These are phyloP conservation scores for Penicillium antarcticum DNA, from an alignment of 495 filamentous ascomycete genomes.

Conservation along the genomic window DNA sequence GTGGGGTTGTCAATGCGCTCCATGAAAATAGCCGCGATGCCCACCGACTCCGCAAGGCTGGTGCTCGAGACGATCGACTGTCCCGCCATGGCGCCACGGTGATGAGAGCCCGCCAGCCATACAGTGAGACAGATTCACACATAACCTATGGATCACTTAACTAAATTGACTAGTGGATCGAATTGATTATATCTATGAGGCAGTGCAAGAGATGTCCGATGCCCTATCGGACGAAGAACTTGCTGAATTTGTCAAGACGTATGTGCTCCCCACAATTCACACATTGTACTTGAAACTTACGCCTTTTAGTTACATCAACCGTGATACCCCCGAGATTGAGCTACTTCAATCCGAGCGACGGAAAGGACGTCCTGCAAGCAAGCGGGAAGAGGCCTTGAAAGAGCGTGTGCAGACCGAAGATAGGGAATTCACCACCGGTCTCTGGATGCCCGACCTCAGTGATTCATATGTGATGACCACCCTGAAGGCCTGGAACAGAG, in stretches of 20 bases:
- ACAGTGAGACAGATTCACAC: conserved; percentile 45
- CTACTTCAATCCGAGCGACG: conserved; percentile 71
- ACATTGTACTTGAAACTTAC: background rate
- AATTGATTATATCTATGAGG: conserved; percentile 67
- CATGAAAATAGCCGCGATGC: conserved; percentile 83
- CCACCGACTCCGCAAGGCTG: conserved; percentile 68
- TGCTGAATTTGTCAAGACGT: conserved; percentile 61
- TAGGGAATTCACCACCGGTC: conserved; percentile 80
- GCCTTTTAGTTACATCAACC: conserved; percentile 65
- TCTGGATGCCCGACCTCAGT: conserved; percentile 66
- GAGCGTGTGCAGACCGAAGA: conserved; percentile 67
- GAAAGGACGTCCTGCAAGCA: conserved; percentile 74
- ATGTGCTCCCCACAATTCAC: conserved; percentile 10
- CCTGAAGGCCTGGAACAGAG: conserved; percentile 58
- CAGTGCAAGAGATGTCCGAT: conserved; percentile 49
- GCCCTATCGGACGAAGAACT: conserved; percentile 58
- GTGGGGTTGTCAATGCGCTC: conserved; percentile 60
- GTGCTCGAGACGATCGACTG: conserved; percentile 72
- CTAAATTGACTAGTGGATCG: conserved; percentile 57
- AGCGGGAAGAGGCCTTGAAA: conserved; percentile 71
- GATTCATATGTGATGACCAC: conserved; percentile 49
- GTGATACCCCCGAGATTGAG: conserved; percentile 72
- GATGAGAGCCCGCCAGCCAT: conserved; percentile 63
- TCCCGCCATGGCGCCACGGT: conserved; percentile 59
- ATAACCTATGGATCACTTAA: background rate